Evolutionary conservation across 495 filamentous ascomycete genomes (phyloP).

Genomic region (Penicillium canariense): DNA sequence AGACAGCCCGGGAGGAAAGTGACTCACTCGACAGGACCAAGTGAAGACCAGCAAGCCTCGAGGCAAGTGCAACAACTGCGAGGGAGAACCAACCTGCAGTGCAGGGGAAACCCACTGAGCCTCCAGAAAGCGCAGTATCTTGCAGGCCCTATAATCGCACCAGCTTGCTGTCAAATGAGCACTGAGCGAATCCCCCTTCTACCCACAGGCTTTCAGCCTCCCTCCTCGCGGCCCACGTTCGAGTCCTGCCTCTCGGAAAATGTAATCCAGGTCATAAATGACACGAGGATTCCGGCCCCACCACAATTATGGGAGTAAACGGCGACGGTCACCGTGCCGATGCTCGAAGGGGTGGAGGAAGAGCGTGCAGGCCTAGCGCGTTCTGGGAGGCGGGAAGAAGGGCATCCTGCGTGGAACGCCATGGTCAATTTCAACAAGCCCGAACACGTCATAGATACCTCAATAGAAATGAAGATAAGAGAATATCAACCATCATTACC

Average conservation of each 20-base stretch:
- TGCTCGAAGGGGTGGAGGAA: background rate
- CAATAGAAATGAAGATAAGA: background rate
- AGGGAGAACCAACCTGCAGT: background rate
- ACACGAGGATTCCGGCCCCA: background rate
- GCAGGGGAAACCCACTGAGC: background rate
- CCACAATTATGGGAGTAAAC: background rate
- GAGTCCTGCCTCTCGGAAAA: constrained; percentile 3
- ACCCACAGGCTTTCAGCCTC: background rate
- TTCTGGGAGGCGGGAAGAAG: background rate
- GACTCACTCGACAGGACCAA: background rate
- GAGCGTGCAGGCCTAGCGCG: constrained; percentile 2
- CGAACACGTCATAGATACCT: background rate
- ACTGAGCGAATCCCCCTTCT: constrained; percentile 2
- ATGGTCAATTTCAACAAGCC: background rate
- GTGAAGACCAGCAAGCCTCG: background rate
- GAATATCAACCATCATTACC: background rate
- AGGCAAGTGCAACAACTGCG: background rate
- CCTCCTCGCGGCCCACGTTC: constrained; percentile 3
- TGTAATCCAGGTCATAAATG: background rate
- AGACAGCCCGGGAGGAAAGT: background rate
- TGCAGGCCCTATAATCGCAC: background rate
- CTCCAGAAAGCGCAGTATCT: background rate
- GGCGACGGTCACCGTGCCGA: constrained; percentile 8
- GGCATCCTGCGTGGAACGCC: background rate
- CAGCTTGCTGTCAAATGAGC: background rate